These are phyloP conservation scores for Rosa persica DNA, from an alignment of 306 rosid species.

Conservation along the genomic window DNA sequence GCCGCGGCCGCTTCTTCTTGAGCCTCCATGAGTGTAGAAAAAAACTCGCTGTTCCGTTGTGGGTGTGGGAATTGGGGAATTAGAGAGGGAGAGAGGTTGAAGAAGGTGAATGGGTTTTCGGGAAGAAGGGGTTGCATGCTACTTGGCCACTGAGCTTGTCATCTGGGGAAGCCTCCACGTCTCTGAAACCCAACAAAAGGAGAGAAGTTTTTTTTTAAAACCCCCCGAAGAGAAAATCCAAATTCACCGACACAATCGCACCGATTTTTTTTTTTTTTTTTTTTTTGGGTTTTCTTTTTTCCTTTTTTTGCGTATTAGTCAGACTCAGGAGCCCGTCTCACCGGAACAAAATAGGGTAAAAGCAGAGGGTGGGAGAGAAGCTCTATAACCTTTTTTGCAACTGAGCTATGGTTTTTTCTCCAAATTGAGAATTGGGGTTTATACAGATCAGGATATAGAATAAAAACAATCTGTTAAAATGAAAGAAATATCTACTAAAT, in stretches of 20 bases:
- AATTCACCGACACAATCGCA: constrained; percentile 44
- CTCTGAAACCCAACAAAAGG: constrained; percentile 27
- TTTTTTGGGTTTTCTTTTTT: neutral
- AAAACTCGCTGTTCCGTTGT: no score
- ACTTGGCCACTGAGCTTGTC: constrained; percentile 58
- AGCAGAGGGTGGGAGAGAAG: neutral
- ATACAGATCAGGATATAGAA: neutral
- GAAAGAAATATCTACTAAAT: constrained; percentile 26
- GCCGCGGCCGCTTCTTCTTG: constrained; percentile 10
- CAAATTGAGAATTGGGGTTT: neutral
- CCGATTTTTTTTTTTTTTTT: neutral
- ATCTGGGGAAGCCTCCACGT: constrained; percentile 70
- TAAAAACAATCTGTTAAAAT: neutral
- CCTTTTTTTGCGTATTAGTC: constrained; percentile 4
- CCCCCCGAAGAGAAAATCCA: constrained; percentile 27
- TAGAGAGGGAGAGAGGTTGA: no score
- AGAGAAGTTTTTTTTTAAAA: neutral
- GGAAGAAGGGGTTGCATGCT: constrained; percentile 27
- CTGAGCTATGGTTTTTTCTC: neutral
- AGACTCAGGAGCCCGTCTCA: constrained; percentile 17
- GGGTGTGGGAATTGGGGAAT: neutral
- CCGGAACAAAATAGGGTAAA: neutral
- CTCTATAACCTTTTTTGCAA: neutral
- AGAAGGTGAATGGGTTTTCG: constrained; percentile 6
- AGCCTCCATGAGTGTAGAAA: constrained; percentile 1